Evolutionary conservation across 2,329 filamentous ascomycete genomes (phyloP).

Genomic region (Purpureocillium lavendulum): DNA sequence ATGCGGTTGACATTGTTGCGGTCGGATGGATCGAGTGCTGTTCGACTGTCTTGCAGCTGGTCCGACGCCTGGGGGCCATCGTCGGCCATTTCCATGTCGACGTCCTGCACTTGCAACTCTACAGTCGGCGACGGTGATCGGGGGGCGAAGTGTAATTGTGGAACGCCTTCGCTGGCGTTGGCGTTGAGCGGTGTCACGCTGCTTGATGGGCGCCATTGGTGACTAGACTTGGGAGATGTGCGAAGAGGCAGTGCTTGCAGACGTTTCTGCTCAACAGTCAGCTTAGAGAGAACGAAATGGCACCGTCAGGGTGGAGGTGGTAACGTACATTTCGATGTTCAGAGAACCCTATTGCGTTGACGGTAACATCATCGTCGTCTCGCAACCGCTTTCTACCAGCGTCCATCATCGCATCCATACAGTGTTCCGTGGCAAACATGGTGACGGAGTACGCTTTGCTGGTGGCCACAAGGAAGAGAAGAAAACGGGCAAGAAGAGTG

Average conservation of each 20-base stretch:
- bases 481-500: not conserved
- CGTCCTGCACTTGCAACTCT: slow-evolving; percentile 16
- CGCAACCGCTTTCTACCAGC: slow-evolving; percentile 34
- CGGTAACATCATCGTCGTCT: slow-evolving; percentile 34
- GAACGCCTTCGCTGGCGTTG: slow-evolving; percentile 26
- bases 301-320: not conserved
- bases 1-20: slow-evolving; percentile 33
- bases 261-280: slow-evolving; percentile 37
- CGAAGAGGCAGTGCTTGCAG: slow-evolving; percentile 44
- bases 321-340: slow-evolving; percentile 43
- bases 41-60: slow-evolving; percentile 10
- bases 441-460: slow-evolving; percentile 5
- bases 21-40: not conserved
- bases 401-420: slow-evolving; percentile 23
- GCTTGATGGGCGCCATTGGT: slow-evolving; percentile 19
- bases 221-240: slow-evolving; percentile 28
- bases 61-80: slow-evolving; percentile 8
- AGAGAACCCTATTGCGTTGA: slow-evolving; percentile 31
- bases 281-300: not conserved
- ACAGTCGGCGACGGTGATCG: slow-evolving; percentile 12
- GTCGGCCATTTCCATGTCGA: slow-evolving; percentile 45
- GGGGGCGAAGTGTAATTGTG: slow-evolving; percentile 19
- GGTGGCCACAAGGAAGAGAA: not conserved
- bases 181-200: slow-evolving; percentile 31
- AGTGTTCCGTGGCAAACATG: slow-evolving; percentile 29